Evolutionary conservation across 805 yeast genomes (phyloP).

Genomic region (Ogataea populi-albae): DNA sequence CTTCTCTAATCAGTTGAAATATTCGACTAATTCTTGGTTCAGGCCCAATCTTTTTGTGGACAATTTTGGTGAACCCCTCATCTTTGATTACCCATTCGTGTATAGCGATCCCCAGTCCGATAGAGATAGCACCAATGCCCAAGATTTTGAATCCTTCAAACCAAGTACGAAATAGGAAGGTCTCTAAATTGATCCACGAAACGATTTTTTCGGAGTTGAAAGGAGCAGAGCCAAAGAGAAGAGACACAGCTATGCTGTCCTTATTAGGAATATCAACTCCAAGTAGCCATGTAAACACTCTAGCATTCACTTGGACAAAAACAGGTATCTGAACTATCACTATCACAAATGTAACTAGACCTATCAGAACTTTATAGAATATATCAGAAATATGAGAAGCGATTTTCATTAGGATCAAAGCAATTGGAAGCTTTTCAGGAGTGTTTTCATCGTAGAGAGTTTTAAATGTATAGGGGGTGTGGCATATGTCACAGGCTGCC

Average conservation of each 20-base stretch:
- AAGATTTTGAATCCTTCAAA: constrained; percentile 17
- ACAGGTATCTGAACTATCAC: constrained; percentile 53
- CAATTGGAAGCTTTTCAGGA: constrained; percentile 57
- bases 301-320: constrained; percentile 52
- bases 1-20: constrained; percentile 16
- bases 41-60: constrained; percentile 58
- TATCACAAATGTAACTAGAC: constrained; percentile 40
- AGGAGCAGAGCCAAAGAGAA: constrained; percentile 38
- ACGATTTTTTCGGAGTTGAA: constrained; percentile 5
- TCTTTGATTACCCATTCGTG: constrained; percentile 74
- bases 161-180: constrained; percentile 11
- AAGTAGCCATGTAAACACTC: constrained; percentile 52
- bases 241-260: constrained; percentile 30
- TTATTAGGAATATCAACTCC: constrained; percentile 50
- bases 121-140: constrained; percentile 21
- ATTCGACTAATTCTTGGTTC: constrained; percentile 42
- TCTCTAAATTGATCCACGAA: constrained; percentile 5
- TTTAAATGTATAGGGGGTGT: constrained; percentile 58
- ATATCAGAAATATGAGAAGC: constrained; percentile 16
- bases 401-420: constrained; percentile 41
- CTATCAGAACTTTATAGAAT: constrained; percentile 18
- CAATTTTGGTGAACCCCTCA: constrained; percentile 60
- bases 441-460: constrained; percentile 38
- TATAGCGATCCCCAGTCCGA: constrained; percentile 21
- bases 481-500: constrained; percentile 83